Evolutionary conservation across 768 basidiomycete species (phyloP), one percentile per base, ranked within the genome.

Genomic region (Macrocybe gigantea): DNA sequence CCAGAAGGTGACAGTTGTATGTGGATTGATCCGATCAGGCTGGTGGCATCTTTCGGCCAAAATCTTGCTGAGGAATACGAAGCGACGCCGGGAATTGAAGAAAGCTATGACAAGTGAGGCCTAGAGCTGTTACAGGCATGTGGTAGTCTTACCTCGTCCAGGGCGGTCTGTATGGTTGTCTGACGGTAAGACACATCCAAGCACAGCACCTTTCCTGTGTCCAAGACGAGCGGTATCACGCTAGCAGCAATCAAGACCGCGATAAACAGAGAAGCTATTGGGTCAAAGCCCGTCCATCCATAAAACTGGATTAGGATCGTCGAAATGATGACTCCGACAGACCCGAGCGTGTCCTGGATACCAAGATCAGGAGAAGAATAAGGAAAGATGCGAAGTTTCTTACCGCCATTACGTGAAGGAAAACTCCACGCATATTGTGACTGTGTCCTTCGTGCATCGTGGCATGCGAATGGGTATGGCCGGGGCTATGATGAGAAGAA

Each of bases 351-450:
- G 58, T 97, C 94, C 88, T 91, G 51, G 44, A 22, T 10, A 36
- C 52, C 44, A 47, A 45, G 45, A n/a, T 34, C 8, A 36, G 15
- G 5, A 36, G 30, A 34, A 32, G 14, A 12, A 38, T 45, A 29
- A 41, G 5, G 39, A 32, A 41, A 8, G 14, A 12, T n/a, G 43
- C 31, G 29, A 44, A 8, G 6, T 12, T 9, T 64, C 82, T 55
- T 68, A 90, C 89, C 49, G 93, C 93, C 84, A 96, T 85, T 41
- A 99, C 95, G 60, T 99, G 95, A 48, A 98, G 67, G 64, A 99
- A 99, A 56, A 99, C 93, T 12, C 96, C 96, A 33, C 93, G 87
- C 96, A 99, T 99, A 63, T 99, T 99, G 64, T 98, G 92, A 65
- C 89, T 92, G 59, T 95, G 93, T 0, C 89, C 86, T 64, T 93